These are phyloP conservation scores for Lomentospora prolificans DNA, from an alignment of 2,329 filamentous ascomycete genomes.

Conservation along the genomic window DNA sequence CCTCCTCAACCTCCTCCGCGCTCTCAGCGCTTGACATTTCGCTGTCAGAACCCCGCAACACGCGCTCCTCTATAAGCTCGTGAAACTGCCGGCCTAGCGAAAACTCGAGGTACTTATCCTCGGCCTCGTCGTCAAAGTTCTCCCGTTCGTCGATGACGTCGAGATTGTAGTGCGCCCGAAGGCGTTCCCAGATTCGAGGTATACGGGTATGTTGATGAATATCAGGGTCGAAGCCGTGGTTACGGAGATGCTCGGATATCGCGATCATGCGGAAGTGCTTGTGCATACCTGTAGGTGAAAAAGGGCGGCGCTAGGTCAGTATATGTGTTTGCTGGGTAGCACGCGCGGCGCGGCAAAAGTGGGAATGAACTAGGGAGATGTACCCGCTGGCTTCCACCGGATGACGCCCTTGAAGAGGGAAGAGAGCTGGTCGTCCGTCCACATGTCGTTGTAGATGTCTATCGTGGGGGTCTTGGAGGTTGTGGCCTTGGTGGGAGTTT, in stretches of 20 bases:
- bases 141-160: conserved; percentile 79
- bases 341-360: no score
- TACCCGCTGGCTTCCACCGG: conserved; percentile 91
- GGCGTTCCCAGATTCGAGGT: conserved; percentile 83
- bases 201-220: conserved; percentile 72
- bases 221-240: conserved; percentile 68
- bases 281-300: conserved; percentile 58
- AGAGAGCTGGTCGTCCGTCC: conserved; percentile 93
- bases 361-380: not conserved
- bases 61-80: conserved; percentile 28
- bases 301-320: not conserved
- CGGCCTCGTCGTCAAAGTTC: conserved; percentile 48
- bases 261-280: conserved; percentile 90
- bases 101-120: conserved; percentile 57
- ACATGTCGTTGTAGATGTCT: conserved; percentile 25
- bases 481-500: conserved; percentile 6
- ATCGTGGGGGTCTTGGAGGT: not conserved
- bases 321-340: no score
- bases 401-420: conserved; percentile 90
- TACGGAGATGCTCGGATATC: conserved; percentile 69
- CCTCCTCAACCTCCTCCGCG: conserved; percentile 15
- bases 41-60: conserved; percentile 14
- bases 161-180: conserved; percentile 75
- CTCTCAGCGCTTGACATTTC: conserved; percentile 1
- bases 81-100: conserved; percentile 36